Percentiles rank a stretch among this genome's conserved stretches.
Evolutionary conservation across 129 eudicot species (phyloP).

Genomic region (Logfia minima): DNA sequence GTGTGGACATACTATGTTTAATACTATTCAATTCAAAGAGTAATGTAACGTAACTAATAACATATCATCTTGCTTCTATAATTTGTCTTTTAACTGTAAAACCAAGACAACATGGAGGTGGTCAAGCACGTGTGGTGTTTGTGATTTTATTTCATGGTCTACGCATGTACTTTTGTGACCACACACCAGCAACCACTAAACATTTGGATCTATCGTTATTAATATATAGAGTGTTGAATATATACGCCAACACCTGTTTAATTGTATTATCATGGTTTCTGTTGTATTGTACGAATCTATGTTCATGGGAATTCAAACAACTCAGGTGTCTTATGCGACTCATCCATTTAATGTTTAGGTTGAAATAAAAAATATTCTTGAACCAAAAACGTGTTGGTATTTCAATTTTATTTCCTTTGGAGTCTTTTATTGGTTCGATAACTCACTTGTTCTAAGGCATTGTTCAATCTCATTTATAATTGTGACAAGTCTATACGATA

Average conservation of each 20-base stretch:
- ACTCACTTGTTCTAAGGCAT: background rate
- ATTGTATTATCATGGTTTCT: background rate
- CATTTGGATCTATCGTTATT: background rate
- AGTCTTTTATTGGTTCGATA: background rate
- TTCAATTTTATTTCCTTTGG: background rate
- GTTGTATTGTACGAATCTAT: background rate
- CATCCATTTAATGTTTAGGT: background rate
- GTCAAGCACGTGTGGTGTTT: background rate
- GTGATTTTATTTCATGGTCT: background rate
- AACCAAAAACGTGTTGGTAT: background rate
- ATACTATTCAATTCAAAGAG: background rate
- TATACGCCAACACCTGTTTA: background rate
- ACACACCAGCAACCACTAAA: background rate
- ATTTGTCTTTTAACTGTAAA: background rate
- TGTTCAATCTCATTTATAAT: background rate
- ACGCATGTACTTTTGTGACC: background rate
- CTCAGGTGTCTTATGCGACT: background rate
- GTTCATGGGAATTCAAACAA: background rate
- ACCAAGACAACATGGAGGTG: background rate
- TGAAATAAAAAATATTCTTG: background rate
- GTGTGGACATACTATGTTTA: slow-evolving; percentile 8
- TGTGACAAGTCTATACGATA: background rate
- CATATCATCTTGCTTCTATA: background rate
- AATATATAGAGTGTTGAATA: background rate
- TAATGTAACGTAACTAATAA: background rate